A percentile compares a stretch with the other conserved stretches of the same genome.
Evolutionary conservation across 192 early-diverging fungal genomes (phyloP).

Genomic region (Diversispora eburnea): DNA sequence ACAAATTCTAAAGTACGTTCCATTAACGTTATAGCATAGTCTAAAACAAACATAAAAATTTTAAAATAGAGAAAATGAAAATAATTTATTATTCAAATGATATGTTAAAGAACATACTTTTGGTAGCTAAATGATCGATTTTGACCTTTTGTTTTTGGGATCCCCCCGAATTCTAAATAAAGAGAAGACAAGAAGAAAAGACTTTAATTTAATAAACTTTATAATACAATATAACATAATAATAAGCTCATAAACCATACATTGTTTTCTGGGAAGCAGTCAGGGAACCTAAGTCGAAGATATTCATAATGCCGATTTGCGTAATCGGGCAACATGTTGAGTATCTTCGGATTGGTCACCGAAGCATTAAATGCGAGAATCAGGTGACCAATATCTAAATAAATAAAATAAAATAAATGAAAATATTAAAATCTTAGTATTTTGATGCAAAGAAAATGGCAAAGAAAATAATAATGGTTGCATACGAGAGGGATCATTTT

Average conservation of each 20-base stretch:
- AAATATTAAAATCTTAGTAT: conserved; percentile 18
- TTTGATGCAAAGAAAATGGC: not conserved
- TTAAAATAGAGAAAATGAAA: no score
- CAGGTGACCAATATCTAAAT: conserved; percentile 66
- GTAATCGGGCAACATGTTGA: conserved; percentile 67
- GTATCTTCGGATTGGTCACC: conserved; percentile 42
- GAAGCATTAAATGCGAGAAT: conserved; percentile 79
- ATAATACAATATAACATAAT: not conserved
- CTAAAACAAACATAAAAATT: no score
- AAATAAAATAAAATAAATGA: no score
- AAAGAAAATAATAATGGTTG: not conserved
- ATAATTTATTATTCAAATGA: no score
- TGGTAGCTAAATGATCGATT: no score
- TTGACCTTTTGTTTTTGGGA: no score
- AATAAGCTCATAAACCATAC: conserved; percentile 19
- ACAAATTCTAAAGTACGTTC: no score
- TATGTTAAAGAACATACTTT: no score
- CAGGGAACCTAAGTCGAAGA: conserved; percentile 64
- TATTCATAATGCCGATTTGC: conserved; percentile 73
- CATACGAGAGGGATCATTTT: conserved; percentile 22
- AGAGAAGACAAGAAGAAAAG: not conserved
- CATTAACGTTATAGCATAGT: no score
- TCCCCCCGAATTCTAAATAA: no score
- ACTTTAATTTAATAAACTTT: not conserved
- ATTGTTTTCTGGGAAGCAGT: conserved; percentile 59